Conservation (phyloP, 202 grass and related monocot species). For the Carex arenaria region DNA sequence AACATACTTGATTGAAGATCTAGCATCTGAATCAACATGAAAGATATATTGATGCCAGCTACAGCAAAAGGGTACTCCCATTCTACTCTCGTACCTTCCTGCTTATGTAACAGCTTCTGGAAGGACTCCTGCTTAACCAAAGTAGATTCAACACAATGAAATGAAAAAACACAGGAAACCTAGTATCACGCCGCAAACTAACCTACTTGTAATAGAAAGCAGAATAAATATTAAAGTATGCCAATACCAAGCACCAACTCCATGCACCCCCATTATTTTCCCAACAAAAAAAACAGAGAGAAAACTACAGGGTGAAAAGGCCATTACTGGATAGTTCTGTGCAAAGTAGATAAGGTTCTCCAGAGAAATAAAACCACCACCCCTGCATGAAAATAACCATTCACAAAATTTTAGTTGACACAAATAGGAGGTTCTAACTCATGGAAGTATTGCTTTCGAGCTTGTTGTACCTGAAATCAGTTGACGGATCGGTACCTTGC, state of each 20-base stretch:
- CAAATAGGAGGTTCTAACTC: not conserved
- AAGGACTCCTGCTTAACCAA: constrained; percentile 55
- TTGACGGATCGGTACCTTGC: constrained; percentile 91
- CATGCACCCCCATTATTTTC: not conserved
- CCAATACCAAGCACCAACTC: not conserved
- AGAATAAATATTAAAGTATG: not conserved
- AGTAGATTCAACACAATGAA: constrained; percentile 2
- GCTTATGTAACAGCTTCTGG: constrained; percentile 70
- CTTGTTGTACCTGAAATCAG: constrained; percentile 76
- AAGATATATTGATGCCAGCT: constrained; percentile 86
- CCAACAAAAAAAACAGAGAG: not conserved
- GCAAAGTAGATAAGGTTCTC: constrained; percentile 97
- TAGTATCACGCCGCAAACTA: no score
- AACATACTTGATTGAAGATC: constrained; percentile 74
- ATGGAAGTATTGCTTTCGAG: not conserved
- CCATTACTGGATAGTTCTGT: constrained; percentile 62
- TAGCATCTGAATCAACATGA: constrained; percentile 94
- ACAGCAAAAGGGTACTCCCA: constrained; percentile 99
- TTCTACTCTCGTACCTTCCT: constrained; percentile 62
- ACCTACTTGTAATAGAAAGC: not conserved
- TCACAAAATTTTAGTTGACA: constrained; percentile 21
- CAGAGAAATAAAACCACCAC: constrained; percentile 80
- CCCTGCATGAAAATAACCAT: constrained; percentile 38
- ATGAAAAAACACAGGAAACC: constrained; percentile 1
- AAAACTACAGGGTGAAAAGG: not conserved